Evolutionary conservation across 2,329 filamentous ascomycete genomes (phyloP).

Genomic region (Alternaria brassicae): DNA sequence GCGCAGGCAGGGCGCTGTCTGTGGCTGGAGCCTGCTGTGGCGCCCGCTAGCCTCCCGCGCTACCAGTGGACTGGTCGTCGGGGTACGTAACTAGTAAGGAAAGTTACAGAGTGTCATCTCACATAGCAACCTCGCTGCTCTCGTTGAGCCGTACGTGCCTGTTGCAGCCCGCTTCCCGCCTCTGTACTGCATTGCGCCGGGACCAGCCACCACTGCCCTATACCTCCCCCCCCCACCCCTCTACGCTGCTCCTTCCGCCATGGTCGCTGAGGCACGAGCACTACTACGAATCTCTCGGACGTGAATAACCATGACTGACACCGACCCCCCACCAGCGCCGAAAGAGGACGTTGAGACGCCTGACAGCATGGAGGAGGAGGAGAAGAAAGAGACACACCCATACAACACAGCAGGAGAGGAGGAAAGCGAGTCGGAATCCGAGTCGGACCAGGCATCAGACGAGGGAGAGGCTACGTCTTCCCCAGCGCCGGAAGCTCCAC

Average conservation of each 20-base stretch:
- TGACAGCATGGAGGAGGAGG: background rate
- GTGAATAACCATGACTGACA: constrained; percentile 46
- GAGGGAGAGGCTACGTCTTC: constrained; percentile 19
- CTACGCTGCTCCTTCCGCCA: constrained; percentile 29
- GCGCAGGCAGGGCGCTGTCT: background rate
- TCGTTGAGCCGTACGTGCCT: background rate
- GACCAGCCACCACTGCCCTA: constrained; percentile 8
- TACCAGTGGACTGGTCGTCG: constrained; percentile 13
- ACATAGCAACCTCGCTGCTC: background rate
- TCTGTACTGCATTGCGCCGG: constrained; percentile 12
- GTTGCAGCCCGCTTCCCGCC: background rate
- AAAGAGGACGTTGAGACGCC: constrained; percentile 15
- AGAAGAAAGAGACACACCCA: background rate
- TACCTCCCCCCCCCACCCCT: constrained; percentile 9
- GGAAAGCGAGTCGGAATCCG: constrained; percentile 23
- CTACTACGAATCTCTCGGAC: constrained; percentile 21
- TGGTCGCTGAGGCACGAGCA: constrained; percentile 32
- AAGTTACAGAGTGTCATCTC: constrained; percentile 36
- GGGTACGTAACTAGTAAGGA: constrained; percentile 31
- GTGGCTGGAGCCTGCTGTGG: constrained; percentile 1
- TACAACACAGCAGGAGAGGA: constrained; percentile 2
- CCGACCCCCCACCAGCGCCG: constrained; percentile 25
- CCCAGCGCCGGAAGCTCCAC: constrained; percentile 22
- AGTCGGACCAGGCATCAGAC: constrained; percentile 29
- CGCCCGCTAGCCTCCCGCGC: constrained; percentile 10